phyloP scores from a whole-genome alignment of 306 rosid species.

The Argentina anserina region DNA sequence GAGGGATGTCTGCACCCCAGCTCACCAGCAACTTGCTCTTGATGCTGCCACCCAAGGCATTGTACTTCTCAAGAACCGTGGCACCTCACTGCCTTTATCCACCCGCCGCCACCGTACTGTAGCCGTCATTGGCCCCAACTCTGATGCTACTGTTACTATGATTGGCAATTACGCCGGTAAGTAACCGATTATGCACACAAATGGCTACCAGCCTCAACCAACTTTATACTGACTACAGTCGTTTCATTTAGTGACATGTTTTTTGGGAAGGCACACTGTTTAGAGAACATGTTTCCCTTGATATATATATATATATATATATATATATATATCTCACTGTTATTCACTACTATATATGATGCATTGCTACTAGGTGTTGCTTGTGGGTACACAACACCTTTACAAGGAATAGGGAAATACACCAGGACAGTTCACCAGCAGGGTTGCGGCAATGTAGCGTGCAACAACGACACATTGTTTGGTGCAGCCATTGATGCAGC shows the following conservation, averaged over 20 bases:
- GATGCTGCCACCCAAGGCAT: conserved; percentile 84
- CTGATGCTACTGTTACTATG: conserved; percentile 64
- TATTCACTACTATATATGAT: neutral
- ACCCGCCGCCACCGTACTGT: conserved; percentile 43
- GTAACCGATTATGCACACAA: neutral
- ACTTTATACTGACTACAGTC: too few species aligned
- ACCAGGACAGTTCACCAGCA: conserved; percentile 40
- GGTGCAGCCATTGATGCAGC: conserved; percentile 55
- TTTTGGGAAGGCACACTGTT: neutral
- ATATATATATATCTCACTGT: neutral
- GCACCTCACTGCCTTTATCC: conserved; percentile 60
- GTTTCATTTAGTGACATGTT: neutral
- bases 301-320: too few species aligned
- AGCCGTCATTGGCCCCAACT: conserved; percentile 90
- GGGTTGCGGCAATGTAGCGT: conserved; percentile 63
- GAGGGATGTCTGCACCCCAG: conserved; percentile 62
- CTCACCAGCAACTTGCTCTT: conserved; percentile 65
- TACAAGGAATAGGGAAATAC: conserved; percentile 68
- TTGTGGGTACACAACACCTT: conserved; percentile 67
- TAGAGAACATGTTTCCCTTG: too few species aligned
- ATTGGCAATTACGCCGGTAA: conserved; percentile 88
- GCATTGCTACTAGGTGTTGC: conserved; percentile 59
- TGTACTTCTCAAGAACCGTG: conserved; percentile 72
- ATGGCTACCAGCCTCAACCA: neutral
- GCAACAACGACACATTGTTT: conserved; percentile 42